Evolutionary conservation across 2,329 filamentous ascomycete genomes (phyloP), one percentile per base, ranked within the genome.

Genomic region (Ceratocystiopsis minuta): DNA sequence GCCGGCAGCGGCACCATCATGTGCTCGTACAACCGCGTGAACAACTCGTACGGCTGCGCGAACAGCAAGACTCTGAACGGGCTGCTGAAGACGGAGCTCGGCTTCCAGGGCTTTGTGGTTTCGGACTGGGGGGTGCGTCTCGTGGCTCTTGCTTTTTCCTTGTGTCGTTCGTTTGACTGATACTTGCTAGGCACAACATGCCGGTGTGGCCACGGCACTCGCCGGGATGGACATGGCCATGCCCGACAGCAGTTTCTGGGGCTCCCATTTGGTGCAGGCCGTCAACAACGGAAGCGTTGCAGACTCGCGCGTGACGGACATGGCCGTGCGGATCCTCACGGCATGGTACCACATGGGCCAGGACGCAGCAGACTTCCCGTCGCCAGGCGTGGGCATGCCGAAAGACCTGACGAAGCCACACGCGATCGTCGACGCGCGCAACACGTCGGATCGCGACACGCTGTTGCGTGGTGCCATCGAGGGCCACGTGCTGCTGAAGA

Each of bases 401-500:
- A 10, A 83, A 50, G 70, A 80, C 43, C 76, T 78, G 2, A 61
- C 58, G 0, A 45, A 57, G 20, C 62, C 62, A 0, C 66, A 70
- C 28, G 50, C 59, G 3, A 55, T 61, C 28, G 52, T 70, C 16
- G 68, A 51, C 55, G 67, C 1, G 61, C 66, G 20, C 66, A 75
- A 51, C 55, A 61, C 2, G 64, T 68, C 0, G 60, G 58, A 37
- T 51, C 55, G 9, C 14, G n/a, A 16, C 6, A 56, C 61, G 0
- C 55, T 72, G 1, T 51, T 74, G 12, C 61, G 70, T 39, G 67
- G 68, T 2, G 72, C 72, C 0, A 62, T 72, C n/a, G 64, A 71
- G 9, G 70, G 74, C 5, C 82, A 80, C 40, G 80, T 87, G 20
- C 65, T 92, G 1, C 64, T 92, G 41, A 92, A 92, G 64, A 90